These are phyloP conservation scores for Coemansia sp. DNA, from an alignment of 192 early-diverging fungal species.

Conservation along the genomic window DNA sequence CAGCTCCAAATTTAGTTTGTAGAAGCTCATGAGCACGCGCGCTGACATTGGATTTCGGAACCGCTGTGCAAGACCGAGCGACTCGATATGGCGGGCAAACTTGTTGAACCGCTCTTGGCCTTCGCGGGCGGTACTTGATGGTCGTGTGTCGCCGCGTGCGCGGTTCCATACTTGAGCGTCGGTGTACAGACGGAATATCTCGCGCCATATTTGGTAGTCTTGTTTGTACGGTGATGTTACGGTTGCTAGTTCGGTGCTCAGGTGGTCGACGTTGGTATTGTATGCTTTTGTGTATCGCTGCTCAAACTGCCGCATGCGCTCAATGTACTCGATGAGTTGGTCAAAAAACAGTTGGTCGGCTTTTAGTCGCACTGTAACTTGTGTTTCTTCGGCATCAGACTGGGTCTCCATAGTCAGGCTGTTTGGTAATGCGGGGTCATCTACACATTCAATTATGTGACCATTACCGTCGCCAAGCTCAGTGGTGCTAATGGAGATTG, in stretches of 20 bases:
- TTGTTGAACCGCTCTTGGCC: constrained; percentile 63
- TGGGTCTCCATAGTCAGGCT: constrained; percentile 21
- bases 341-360: constrained; percentile 62
- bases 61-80: constrained; percentile 19
- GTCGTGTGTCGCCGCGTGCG: constrained; percentile 60
- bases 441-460: neutral
- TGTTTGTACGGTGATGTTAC: constrained; percentile 71
- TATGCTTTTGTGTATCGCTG: constrained; percentile 55
- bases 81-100: constrained; percentile 54
- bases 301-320: constrained; percentile 61
- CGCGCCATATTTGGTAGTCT: constrained; percentile 69
- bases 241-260: constrained; percentile 56
- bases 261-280: constrained; percentile 53
- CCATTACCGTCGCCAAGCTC: neutral
- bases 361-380: constrained; percentile 45
- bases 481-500: neutral
- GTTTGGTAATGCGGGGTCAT: neutral
- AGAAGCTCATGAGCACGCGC: constrained; percentile 46
- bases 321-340: constrained; percentile 58
- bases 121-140: constrained; percentile 56
- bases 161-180: constrained; percentile 69
- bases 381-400: constrained; percentile 27
- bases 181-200: constrained; percentile 69
- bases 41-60: constrained; percentile 41
- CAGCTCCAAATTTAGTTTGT: constrained; percentile 68